Evolutionary conservation across 1,284 basidiomycete genomes (phyloP), one percentile per base, ranked within the genome.

Genomic region (Cutaneotrichosporon dermatis): DNA sequence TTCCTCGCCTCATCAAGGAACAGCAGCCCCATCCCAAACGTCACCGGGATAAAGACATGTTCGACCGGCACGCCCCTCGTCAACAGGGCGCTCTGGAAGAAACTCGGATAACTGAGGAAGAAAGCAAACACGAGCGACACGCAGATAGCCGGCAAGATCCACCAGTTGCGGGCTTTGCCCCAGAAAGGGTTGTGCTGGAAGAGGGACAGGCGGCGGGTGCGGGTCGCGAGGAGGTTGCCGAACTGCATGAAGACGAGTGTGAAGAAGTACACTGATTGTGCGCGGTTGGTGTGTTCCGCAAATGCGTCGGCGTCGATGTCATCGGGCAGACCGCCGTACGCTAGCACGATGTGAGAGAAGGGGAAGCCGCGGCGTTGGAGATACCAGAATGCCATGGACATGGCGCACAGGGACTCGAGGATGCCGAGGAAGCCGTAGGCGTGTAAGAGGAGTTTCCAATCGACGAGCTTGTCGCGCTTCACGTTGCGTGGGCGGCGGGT

Each of bases 221-320:
- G 80, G 2, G 82, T 81, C 0, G 80, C 70, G 34, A 84, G 76
- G 7, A 83, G 73, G 63, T 82, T 85, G 66, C 80, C 84, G 80
- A 83, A 87, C 77, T 88, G 87, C 82, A 85, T 85, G 60, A 86
- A 80, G 51, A 88, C 83, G 44, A 88, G 80, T 37, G 83, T 86
- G 77, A 84, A 83, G 73, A 84, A 85, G 70, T 79, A 79, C 63
- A 83, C 76, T 34, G 74, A 79, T 66, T 83, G 82, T 8, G 82
- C 82, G 43, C 74, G 67, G 60, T 76, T 71, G 34, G 83, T 76
- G 13, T 80, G 71, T 60, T 82, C 80, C 54, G 68, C 68, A 62
- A 79, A 78, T 6, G 66, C 67, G 44, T 69, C 74, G 4, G 62
- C 54, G 57, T 76, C 62, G 55, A 71, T 69, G 66, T 69, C 54